Evolutionary conservation across 2,329 filamentous ascomycete genomes (phyloP).

Genomic region (Ophiostoma australiae): DNA sequence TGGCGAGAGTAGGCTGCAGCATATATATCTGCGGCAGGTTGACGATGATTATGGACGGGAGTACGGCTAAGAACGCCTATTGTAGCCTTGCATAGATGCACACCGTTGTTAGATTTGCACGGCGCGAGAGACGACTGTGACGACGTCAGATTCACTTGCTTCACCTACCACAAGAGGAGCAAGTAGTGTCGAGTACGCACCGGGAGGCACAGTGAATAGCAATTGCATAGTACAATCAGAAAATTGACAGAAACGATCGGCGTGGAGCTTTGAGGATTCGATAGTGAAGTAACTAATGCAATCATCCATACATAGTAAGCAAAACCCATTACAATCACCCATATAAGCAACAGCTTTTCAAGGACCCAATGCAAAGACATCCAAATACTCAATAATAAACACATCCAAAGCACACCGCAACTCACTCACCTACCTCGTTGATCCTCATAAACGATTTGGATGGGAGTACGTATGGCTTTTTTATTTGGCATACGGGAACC

Average conservation of each 20-base stretch:
- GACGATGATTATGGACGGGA: not conserved
- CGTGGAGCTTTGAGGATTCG: not conserved
- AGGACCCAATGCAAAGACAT: not conserved
- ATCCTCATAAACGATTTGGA: not conserved
- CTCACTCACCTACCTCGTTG: not conserved
- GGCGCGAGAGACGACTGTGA: not conserved
- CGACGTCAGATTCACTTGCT: not conserved
- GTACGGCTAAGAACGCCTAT: no score
- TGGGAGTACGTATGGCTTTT: not conserved
- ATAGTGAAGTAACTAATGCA: no score
- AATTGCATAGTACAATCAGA: not conserved
- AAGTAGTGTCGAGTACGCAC: not conserved
- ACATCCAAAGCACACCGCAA: not conserved
- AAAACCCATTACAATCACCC: no score
- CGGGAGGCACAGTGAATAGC: not conserved
- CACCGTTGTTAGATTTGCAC: not conserved
- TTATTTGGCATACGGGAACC: not conserved
- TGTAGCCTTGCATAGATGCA: no score
- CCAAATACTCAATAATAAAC: not conserved
- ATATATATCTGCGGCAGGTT: no score
- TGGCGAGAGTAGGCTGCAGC: not conserved
- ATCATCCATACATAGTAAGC: no score
- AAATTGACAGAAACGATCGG: not conserved
- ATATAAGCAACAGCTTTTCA: not conserved
- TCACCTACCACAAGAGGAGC: not conserved